Base-by-base conservation (phyloP, 1,284 basidiomycete species). In the Chondrostereum purpureum region DNA sequence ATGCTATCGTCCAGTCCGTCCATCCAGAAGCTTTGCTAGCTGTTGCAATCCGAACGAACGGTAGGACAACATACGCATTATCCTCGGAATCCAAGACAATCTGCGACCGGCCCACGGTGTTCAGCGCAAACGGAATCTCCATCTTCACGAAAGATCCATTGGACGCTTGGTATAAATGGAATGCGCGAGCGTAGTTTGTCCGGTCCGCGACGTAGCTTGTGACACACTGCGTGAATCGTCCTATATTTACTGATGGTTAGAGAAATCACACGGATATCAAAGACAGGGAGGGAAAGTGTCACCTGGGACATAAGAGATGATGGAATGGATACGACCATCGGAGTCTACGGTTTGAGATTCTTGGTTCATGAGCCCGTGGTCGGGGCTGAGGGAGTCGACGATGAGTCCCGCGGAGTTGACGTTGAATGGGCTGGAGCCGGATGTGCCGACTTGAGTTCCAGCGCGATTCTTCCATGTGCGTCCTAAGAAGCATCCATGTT, bases 281-380 rank as follows among this genome's bases (percentile, higher is more conserved):
- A n/a, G n/a, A n/a, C n/a, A n/a, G n/a, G n/a, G n/a, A n/a, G n/a
- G n/a, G n/a, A n/a, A n/a, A n/a, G n/a, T n/a, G 52, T 17, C 47
- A 66, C 68, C 68, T 43, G 69, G 67, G 14, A 71, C 62, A 47
- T 71, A 70, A 10, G 69, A 71, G 16, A 71, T 70, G 24, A 69
- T 66, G 5, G 59, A 55, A 47, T 71, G 69, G 27, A 68, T 62
- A 42, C 63, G 65, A 21, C 68, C 68, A 3, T 55, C 38, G 3
- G 67, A 69, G 43, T 71, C 69, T 3, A 69, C 61, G 17, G 59
- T 61, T 54, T 70, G 69, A 0, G 66, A 68, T 46, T 71, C 69
- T 52, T 71, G 69, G 50, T 71, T 71, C 68, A 71, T 71, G 13
- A 71, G 58, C 3, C 61, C 69, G 48, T 71, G 69, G 46, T 69